A percentile compares a stretch with the other conserved stretches of the same genome.
These are phyloP conservation scores for Colletotrichum agaves DNA, from an alignment of 2,329 filamentous ascomycete species.

Conservation along the genomic window DNA sequence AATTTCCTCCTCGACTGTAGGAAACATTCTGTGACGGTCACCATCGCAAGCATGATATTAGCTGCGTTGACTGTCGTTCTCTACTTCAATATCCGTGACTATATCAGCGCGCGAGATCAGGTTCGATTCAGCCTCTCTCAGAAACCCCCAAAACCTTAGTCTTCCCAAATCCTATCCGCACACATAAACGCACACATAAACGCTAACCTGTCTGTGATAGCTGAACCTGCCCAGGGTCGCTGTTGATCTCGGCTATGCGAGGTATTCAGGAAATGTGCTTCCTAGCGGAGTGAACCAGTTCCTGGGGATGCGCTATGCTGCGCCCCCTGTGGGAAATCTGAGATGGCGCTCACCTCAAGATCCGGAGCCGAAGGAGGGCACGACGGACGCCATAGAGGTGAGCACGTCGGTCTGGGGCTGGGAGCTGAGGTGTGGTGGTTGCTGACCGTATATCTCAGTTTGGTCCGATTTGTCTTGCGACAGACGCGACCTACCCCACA, in stretches of 20 bases:
- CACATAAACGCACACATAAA: not conserved
- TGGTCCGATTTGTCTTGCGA: constrained; percentile 57
- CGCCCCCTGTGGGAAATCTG: constrained; percentile 59
- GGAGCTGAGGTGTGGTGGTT: not conserved
- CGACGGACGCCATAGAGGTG: constrained; percentile 51
- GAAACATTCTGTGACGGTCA: constrained; percentile 25
- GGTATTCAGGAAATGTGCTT: constrained; percentile 53
- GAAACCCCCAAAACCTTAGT: not conserved
- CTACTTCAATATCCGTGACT: constrained; percentile 29
- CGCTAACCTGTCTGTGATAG: constrained; percentile 16
- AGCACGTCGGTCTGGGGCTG: constrained; percentile 15
- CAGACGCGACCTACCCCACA: constrained; percentile 46
- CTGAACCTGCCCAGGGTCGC: constrained; percentile 29
- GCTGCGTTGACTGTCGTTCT: constrained; percentile 30
- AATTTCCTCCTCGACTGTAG: constrained; percentile 24
- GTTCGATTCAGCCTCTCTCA: constrained; percentile 14
- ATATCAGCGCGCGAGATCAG: constrained; percentile 23
- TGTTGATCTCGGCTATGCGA: constrained; percentile 57
- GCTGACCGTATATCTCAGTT: constrained; percentile 48
- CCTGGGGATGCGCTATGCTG: constrained; percentile 62
- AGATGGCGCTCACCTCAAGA: constrained; percentile 62
- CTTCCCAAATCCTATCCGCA: not conserved
- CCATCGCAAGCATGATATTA: constrained; percentile 36
- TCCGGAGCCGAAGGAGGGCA: constrained; percentile 47
- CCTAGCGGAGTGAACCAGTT: constrained; percentile 55